phyloP scores from a whole-genome alignment of 352 stramenopile genomes.

The Globisporangium heterothallicum region DNA sequence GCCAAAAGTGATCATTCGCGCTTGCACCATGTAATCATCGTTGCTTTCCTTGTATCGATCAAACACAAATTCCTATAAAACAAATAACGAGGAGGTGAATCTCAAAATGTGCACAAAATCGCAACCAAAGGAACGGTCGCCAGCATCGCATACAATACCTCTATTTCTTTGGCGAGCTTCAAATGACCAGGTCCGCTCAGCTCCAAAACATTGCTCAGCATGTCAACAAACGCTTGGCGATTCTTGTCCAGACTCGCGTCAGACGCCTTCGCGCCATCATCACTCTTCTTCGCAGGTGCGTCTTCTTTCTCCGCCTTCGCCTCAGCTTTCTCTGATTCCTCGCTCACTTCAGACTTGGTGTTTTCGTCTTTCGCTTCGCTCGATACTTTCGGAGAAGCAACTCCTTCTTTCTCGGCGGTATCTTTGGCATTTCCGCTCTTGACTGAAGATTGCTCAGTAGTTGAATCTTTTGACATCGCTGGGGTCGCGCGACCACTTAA shows the following conservation, averaged over 20 bases:
- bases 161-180: slow-evolving; percentile 62
- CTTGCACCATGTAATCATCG: slow-evolving; percentile 68
- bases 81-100: background rate
- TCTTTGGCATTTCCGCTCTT: background rate
- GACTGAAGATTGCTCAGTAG: background rate
- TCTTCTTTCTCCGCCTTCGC: background rate
- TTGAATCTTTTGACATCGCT: background rate
- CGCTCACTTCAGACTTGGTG: slow-evolving; percentile 2
- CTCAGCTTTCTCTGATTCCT: background rate
- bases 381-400: background rate
- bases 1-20: slow-evolving; percentile 75
- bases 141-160: slow-evolving; percentile 30
- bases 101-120: background rate
- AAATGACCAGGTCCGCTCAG: slow-evolving; percentile 27
- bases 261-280: slow-evolving; percentile 12
- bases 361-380: background rate
- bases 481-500: background rate
- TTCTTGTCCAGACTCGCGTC: slow-evolving; percentile 50
- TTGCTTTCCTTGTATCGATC: slow-evolving; percentile 79
- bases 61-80: slow-evolving; percentile 51
- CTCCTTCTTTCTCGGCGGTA: background rate
- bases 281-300: background rate
- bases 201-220: slow-evolving; percentile 59
- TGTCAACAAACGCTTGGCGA: slow-evolving; percentile 53
- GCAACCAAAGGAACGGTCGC: background rate